Conservation (phyloP, 2,329 filamentous ascomycete species). For the Sclerotinia sclerotiorum region DNA sequence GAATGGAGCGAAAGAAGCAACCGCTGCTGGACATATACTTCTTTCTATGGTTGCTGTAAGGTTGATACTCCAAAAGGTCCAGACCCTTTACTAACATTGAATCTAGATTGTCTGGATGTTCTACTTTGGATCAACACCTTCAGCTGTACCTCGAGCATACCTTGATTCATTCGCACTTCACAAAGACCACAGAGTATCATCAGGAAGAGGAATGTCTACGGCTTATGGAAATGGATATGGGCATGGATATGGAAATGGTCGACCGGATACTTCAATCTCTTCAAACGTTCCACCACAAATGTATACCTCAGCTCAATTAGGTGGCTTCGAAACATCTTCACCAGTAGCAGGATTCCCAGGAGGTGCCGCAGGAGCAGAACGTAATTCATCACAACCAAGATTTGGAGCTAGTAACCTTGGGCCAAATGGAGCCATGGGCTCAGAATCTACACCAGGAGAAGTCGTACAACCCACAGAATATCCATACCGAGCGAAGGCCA, state of each 20-base stretch:
- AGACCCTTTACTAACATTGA: constrained; percentile 23
- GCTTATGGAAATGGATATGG: constrained; percentile 71
- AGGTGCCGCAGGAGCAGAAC: constrained; percentile 45
- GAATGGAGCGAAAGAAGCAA: constrained; percentile 74
- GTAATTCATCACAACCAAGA: constrained; percentile 58
- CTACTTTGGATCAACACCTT: constrained; percentile 93
- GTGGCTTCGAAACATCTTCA: constrained; percentile 93
- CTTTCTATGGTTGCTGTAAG: constrained; percentile 89
- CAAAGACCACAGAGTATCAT: constrained; percentile 63
- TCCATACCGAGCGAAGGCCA: constrained; percentile 95
- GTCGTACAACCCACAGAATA: constrained; percentile 83
- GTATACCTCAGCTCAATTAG: constrained; percentile 95
- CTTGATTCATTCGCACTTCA: constrained; percentile 94
- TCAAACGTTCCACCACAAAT: constrained; percentile 82
- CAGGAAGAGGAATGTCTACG: constrained; percentile 58
- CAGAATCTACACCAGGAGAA: constrained; percentile 46
- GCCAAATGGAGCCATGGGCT: constrained; percentile 38
- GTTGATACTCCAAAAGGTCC: constrained; percentile 27
- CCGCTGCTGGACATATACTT: constrained; percentile 89
- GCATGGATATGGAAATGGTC: constrained; percentile 65
- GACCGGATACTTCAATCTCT: constrained; percentile 81
- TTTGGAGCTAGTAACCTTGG: constrained; percentile 43
- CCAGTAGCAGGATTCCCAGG: constrained; percentile 56
- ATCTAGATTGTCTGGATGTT: constrained; percentile 93
- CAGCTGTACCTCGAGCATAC: constrained; percentile 81